Conservation (phyloP, 139 green algal genomes). For the Tetradesmus lagerheimii region DNA sequence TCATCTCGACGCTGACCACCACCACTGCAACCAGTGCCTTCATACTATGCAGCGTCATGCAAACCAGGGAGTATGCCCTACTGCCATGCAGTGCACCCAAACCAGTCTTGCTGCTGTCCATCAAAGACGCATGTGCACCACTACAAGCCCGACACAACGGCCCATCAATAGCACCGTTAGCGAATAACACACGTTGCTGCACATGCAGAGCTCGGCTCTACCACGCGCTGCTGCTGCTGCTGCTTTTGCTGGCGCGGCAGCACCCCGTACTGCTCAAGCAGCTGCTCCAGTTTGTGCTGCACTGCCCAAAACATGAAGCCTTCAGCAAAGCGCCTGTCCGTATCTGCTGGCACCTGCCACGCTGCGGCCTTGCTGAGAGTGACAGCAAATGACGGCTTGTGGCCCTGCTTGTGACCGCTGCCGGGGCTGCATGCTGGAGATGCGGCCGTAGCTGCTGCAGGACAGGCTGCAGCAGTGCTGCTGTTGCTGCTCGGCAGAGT, state of each 20-base stretch:
- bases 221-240: background rate
- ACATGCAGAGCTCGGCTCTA: background rate
- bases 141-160: no score
- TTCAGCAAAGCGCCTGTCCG: constrained; percentile 36
- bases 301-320: constrained; percentile 45
- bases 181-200: background rate
- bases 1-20: no score
- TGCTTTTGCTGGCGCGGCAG: background rate
- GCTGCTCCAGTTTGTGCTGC: constrained; percentile 47
- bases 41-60: background rate
- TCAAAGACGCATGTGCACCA: no score
- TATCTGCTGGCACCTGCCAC: constrained; percentile 41
- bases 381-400: constrained; percentile 22
- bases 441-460: background rate
- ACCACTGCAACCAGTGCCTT: background rate
- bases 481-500: background rate
- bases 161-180: background rate
- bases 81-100: background rate
- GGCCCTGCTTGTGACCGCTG: background rate
- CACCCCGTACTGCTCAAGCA: constrained; percentile 34
- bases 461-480: background rate
- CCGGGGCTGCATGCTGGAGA: background rate
- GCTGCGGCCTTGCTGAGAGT: constrained; percentile 25
- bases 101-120: background rate
- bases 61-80: no score